These are phyloP conservation scores for Lepiota venenata DNA, from an alignment of 768 basidiomycete genomes.

Conservation along the genomic window DNA sequence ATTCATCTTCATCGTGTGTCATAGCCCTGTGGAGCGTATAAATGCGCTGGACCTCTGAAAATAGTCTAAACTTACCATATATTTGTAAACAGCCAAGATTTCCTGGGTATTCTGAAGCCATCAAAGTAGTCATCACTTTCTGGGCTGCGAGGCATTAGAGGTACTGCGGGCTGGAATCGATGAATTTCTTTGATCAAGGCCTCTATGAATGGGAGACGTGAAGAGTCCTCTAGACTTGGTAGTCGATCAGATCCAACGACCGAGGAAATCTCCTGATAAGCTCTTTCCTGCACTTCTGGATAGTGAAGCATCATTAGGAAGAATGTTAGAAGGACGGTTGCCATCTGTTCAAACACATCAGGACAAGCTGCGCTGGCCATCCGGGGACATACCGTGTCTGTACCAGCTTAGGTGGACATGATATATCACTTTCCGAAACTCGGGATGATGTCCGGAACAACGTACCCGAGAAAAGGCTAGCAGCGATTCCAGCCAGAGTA, in stretches of 20 bases:
- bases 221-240: conserved; percentile 19
- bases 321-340: background rate
- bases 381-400: background rate
- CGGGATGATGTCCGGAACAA: background rate
- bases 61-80: background rate
- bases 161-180: conserved; percentile 8
- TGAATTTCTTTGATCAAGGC: conserved; percentile 28
- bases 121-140: background rate
- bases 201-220: conserved; percentile 31
- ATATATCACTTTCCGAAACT: background rate
- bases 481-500: background rate
- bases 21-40: conserved; percentile 13
- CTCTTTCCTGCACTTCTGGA: conserved; percentile 16
- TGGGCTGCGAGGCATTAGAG: background rate
- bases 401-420: background rate
- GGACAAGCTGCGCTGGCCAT: background rate
- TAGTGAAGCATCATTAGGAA: conserved; percentile 2
- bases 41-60: background rate
- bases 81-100: background rate
- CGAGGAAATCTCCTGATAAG: conserved; percentile 20
- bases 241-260: conserved; percentile 16
- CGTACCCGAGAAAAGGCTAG: background rate
- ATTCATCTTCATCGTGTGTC: conserved; percentile 10
- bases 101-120: background rate
- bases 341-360: background rate